Evolutionary conservation across 306 rosid species (phyloP).

Genomic region (Malus orientalis): DNA sequence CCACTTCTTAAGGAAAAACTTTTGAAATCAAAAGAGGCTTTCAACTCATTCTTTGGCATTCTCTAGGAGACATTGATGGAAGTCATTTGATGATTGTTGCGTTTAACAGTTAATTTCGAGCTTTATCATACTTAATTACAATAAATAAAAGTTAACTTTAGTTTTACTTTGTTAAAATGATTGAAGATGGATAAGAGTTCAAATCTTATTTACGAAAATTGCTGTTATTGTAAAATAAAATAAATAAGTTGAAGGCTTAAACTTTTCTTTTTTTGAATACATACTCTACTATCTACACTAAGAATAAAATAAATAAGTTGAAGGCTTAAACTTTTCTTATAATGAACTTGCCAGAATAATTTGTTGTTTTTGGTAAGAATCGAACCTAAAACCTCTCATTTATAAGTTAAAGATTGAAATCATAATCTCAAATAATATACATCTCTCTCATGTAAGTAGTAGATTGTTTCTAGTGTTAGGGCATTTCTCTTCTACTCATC

Average conservation of each 20-base stretch:
- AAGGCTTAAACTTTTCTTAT: no score
- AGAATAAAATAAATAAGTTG: no score
- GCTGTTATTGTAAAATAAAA: not conserved
- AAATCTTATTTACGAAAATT: not conserved
- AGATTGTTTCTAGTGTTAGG: not conserved
- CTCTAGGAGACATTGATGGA: not conserved
- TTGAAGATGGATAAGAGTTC: not conserved
- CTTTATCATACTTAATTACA: not conserved
- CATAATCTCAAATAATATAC: not conserved
- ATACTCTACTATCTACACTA: no score
- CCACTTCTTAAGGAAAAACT: not conserved
- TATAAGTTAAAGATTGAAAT: no score
- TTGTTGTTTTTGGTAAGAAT: no score
- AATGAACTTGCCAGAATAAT: no score
- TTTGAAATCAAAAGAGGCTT: not conserved
- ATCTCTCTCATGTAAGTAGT: not conserved
- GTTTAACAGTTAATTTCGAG: not conserved
- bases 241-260: no score
- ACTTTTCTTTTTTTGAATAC: no score
- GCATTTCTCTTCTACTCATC: not conserved
- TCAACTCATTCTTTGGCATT: not conserved
- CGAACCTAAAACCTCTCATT: rapidly evolving
- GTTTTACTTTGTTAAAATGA: not conserved
- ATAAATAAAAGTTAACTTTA: not conserved
- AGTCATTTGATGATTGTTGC: not conserved